Evolutionary conservation across 331 rosid species (phyloP).

Genomic region (Acacia pycnantha): DNA sequence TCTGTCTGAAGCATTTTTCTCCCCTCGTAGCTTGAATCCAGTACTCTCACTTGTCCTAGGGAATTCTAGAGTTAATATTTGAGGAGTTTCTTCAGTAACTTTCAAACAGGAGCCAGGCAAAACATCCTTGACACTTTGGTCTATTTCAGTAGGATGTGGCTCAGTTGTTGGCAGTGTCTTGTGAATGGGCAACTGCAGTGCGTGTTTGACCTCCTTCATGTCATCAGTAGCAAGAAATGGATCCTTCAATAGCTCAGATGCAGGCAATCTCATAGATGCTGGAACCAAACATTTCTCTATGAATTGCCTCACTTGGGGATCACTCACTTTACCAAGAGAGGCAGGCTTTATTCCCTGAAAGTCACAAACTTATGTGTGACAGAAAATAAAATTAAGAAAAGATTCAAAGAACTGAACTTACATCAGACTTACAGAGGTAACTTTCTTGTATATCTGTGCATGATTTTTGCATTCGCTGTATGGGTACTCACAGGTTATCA

Average conservation of each 20-base stretch:
- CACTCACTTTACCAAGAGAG: slow-evolving; percentile 66
- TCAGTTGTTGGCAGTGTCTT: slow-evolving; percentile 34
- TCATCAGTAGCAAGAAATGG: slow-evolving; percentile 68
- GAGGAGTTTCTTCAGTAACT: slow-evolving; percentile 39
- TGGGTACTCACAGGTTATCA: slow-evolving; percentile 91
- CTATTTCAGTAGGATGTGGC: slow-evolving; percentile 62
- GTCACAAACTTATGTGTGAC: neutral
- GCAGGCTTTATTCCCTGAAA: slow-evolving; percentile 86
- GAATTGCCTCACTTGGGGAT: slow-evolving; percentile 68
- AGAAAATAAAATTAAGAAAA: neutral
- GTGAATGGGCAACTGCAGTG: slow-evolving; percentile 21
- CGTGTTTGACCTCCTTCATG: slow-evolving; percentile 32
- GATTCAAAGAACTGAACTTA: neutral
- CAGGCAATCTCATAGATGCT: slow-evolving; percentile 63
- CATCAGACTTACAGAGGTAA: slow-evolving; percentile 69
- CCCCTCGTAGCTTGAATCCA: slow-evolving; percentile 64
- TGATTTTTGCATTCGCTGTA: slow-evolving; percentile 88
- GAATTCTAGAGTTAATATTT: slow-evolving; percentile 42
- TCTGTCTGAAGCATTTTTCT: slow-evolving; percentile 42
- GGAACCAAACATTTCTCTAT: slow-evolving; percentile 90
- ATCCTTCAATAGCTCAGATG: slow-evolving; percentile 78
- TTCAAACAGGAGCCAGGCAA: slow-evolving; percentile 38
- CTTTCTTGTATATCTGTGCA: slow-evolving; percentile 89
- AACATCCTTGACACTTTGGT: slow-evolving; percentile 41
- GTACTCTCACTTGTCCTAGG: slow-evolving; percentile 43